Percentiles rank a stretch among this genome's conserved stretches.
Conservation (phyloP, 768 basidiomycete species). For the Calocera viscosa region DNA sequence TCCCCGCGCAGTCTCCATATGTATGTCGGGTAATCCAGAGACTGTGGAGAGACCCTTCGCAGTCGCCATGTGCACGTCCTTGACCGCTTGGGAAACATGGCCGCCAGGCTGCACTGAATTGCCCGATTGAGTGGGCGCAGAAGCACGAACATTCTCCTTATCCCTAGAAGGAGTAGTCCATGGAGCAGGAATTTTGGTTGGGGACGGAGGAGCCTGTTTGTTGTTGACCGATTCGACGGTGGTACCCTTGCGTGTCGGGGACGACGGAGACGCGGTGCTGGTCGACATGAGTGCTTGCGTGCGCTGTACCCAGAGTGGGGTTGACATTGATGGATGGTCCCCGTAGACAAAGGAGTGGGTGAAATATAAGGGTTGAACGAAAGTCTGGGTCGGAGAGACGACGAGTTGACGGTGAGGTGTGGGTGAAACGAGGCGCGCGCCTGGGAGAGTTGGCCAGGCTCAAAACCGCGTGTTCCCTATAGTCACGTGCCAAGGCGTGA, state of each 20-base stretch:
- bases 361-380: not conserved
- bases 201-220: conserved; percentile 16
- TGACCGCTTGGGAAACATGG: conserved; percentile 11
- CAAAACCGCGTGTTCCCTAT: not conserved
- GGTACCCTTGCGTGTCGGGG: not conserved
- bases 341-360: no score
- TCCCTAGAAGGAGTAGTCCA: conserved; percentile 24
- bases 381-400: not conserved
- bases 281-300: not conserved
- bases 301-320: not conserved
- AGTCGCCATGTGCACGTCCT: conserved; percentile 54
- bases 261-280: not conserved
- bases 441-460: not conserved
- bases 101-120: not conserved
- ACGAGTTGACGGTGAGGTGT: not conserved
- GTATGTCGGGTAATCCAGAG: conserved; percentile 36
- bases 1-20: conserved; percentile 54
- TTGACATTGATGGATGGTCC: no score
- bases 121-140: conserved; percentile 10
- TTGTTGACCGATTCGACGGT: not conserved
- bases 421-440: not conserved
- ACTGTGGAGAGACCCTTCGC: conserved; percentile 44
- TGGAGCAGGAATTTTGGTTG: conserved; percentile 26
- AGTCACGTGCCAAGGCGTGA: not conserved
- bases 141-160: conserved; percentile 19